Base-by-base conservation (phyloP, 352 stramenopile genomes). In the Phytopythium aichiense region DNA sequence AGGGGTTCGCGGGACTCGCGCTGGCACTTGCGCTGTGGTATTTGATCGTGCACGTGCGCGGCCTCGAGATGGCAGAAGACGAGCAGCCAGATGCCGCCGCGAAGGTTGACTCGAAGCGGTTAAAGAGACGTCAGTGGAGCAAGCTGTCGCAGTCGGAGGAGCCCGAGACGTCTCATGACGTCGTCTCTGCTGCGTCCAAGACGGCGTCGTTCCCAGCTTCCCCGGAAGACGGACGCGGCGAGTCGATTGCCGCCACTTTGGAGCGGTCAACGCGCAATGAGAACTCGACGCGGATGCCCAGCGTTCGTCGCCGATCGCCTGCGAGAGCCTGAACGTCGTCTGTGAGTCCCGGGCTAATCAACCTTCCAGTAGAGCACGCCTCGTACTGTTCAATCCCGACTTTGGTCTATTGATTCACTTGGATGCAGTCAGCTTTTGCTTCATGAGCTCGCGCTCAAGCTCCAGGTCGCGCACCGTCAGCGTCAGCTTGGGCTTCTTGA, bases 381-480 rank as follows among this genome's bases (percentile, higher is more conserved):
- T 46, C 40, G 22, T 7, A 7, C 22, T 9, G 28, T 13, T 23
- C 45, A 52, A 30, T 11, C 45, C 15, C 43, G 8, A 20, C 9
- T 28, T 25, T 50, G 28, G 43, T 50, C 45, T 52, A 33, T 52
- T 33, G 13, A 25, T 35, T 59, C 35, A 59, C 54, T 59, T 59
- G 54, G 54, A 48, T 33, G 22, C 45, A 59, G 40, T 12, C 35
- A 5, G 40, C 18, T 43, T 54, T 30, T 68, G 74, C 65, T 82
- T 89, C 83, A 92, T 91, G 56, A 92, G 75, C 60, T 88, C 79
- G 53, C 77, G 79, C 65, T 94, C 85, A 62, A 94, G 66, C 59
- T 92, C 85, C 20, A 94, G 61, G 65, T 94, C 83, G 49, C 85
- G 83, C 56, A 94, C 68, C 38, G 85, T 92, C 56, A 94, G 63